A percentile compares a stretch with the other conserved stretches of the same genome.
phyloP scores from a whole-genome alignment of 2,329 filamentous ascomycete species.

The Bipolaris sorokiniana region DNA sequence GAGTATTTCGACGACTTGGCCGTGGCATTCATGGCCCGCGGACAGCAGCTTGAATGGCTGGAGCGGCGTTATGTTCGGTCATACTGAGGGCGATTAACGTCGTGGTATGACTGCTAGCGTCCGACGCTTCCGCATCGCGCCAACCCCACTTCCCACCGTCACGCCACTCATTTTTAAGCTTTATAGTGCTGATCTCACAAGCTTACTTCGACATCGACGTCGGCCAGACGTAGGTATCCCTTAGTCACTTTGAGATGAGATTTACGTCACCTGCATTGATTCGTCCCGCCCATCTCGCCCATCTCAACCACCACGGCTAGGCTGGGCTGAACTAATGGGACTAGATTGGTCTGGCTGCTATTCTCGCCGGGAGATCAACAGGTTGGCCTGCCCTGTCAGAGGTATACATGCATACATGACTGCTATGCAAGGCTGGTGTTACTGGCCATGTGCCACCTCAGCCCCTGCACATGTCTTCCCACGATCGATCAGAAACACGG shows the following conservation, averaged over 20 bases:
- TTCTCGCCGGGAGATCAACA: constrained; percentile 1
- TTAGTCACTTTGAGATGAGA: neutral
- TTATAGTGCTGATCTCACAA: constrained; percentile 14
- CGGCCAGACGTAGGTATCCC: neutral
- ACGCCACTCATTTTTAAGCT: constrained; percentile 11
- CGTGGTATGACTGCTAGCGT: constrained; percentile 3
- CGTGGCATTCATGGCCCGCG: neutral
- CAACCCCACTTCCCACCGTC: neutral
- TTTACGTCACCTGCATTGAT: constrained; percentile 3
- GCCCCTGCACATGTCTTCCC: neutral
- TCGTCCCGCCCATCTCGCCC: neutral
- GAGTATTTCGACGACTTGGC: neutral
- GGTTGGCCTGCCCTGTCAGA: neutral
- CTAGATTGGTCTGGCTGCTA: neutral
- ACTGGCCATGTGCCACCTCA: neutral
- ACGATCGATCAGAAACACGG: neutral
- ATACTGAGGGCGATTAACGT: neutral
- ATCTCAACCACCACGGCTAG: neutral
- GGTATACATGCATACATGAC: neutral
- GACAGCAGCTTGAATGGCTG: neutral
- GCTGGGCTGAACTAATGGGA: neutral
- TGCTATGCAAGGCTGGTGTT: neutral
- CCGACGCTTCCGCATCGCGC: constrained; percentile 8
- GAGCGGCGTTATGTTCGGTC: constrained; percentile 1
- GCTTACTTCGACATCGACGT: constrained; percentile 19